These are phyloP conservation scores for Guillardia theta DNA, from an alignment of 78 protist genomes.

Conservation along the genomic window DNA sequence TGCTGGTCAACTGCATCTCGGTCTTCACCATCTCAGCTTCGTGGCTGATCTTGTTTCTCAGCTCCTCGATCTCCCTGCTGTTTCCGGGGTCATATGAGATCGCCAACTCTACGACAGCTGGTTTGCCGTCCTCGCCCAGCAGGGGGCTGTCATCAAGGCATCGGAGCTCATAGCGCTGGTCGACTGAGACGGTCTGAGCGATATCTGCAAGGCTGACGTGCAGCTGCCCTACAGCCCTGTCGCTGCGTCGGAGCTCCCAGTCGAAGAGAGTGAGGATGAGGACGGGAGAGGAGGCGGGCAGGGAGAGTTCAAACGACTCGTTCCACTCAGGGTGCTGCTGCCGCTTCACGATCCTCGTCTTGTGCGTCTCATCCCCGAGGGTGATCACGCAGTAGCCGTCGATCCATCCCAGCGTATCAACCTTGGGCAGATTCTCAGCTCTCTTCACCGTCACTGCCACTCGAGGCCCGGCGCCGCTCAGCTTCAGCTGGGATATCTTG, in stretches of 20 bases:
- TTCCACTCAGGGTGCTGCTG: background rate
- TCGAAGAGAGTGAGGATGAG: background rate
- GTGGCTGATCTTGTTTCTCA: background rate
- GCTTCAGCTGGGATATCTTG: background rate
- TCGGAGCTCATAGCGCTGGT: background rate
- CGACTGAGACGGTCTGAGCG: background rate
- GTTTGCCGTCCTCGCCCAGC: background rate
- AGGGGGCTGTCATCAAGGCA: background rate
- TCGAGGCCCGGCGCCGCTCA: background rate
- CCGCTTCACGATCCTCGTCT: background rate
- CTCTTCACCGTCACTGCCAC: background rate
- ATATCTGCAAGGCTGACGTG: background rate
- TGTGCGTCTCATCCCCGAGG: background rate
- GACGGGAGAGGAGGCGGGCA: background rate
- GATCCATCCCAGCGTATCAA: background rate
- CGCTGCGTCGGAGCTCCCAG: background rate
- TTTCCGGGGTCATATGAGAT: background rate
- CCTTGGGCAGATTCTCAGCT: background rate
- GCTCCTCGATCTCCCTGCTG: background rate
- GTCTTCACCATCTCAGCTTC: background rate
- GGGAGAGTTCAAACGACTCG: background rate
- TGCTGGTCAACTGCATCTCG: background rate
- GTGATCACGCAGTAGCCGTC: background rate
- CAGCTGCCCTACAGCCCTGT: background rate
- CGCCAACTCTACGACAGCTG: background rate